A percentile compares a stretch with the other conserved stretches of the same genome.
Evolutionary conservation across 2,329 filamentous ascomycete genomes (phyloP).

Genomic region (Tolypocladium nubicola): DNA sequence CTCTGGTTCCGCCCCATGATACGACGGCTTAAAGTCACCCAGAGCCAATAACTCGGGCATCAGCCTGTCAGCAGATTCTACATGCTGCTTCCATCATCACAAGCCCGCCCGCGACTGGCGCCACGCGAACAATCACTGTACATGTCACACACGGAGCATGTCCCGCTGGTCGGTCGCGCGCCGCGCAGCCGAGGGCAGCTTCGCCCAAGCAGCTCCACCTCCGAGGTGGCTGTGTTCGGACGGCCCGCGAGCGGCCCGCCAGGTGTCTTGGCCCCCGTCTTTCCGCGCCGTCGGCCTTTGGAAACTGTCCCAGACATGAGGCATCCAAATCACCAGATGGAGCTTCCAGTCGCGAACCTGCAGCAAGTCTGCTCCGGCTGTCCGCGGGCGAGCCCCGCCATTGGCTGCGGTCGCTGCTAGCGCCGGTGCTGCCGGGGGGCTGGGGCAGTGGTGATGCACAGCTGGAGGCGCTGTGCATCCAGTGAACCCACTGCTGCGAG

Average conservation of each 20-base stretch:
- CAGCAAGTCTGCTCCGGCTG: not conserved
- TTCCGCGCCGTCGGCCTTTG: not conserved
- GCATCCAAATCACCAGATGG: not conserved
- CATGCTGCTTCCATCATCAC: not conserved
- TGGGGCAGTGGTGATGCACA: not conserved
- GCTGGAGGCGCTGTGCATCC: not conserved
- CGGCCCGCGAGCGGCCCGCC: not conserved
- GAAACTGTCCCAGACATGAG: not conserved
- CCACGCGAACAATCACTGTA: not conserved
- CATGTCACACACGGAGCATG: not conserved
- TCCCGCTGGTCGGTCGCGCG: not conserved
- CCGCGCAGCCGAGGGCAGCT: not conserved
- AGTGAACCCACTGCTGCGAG: not conserved
- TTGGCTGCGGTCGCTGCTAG: not conserved
- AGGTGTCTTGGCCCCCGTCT: not conserved
- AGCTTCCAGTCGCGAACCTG: not conserved
- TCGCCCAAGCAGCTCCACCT: not conserved
- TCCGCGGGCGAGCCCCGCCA: not conserved
- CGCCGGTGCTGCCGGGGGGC: slow-evolving; percentile 3
- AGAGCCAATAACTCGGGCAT: not conserved
- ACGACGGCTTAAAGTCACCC: too few species aligned
- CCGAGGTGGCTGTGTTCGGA: not conserved
- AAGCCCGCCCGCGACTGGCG: not conserved
- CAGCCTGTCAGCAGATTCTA: not conserved
- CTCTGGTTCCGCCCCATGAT: too few species aligned